Conservation (phyloP, 2,329 filamentous ascomycete genomes). For the Polytolypa hystricis region DNA sequence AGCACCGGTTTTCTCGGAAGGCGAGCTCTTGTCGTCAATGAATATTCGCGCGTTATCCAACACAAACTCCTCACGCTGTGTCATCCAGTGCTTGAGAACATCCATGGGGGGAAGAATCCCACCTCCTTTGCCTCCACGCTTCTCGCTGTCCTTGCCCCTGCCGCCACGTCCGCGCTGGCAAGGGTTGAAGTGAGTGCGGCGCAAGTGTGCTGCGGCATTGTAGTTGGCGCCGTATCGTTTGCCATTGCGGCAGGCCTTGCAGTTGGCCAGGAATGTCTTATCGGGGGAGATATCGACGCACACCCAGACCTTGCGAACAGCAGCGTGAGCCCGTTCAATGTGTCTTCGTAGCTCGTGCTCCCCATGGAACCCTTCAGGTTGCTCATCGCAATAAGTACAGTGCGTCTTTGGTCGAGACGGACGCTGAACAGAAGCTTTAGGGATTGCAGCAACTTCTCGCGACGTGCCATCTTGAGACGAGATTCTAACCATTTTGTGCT, state of each 20-base stretch:
- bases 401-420: constrained; percentile 61
- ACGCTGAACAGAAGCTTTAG: constrained; percentile 48
- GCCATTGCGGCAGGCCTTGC: constrained; percentile 65
- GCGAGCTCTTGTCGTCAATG: constrained; percentile 16
- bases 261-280: constrained; percentile 60
- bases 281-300: constrained; percentile 49
- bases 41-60: constrained; percentile 22
- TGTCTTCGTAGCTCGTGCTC: constrained; percentile 71
- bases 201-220: constrained; percentile 83
- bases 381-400: constrained; percentile 59
- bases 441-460: constrained; percentile 44
- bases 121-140: constrained; percentile 50
- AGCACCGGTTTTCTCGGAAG: constrained; percentile 14
- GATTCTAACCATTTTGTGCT: constrained; percentile 41
- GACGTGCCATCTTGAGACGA: constrained; percentile 42
- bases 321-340: constrained; percentile 54
- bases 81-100: constrained; percentile 49
- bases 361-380: constrained; percentile 70
- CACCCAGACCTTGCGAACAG: constrained; percentile 49
- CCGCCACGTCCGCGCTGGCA: constrained; percentile 45
- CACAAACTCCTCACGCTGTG: constrained; percentile 42
- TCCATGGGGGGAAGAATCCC: constrained; percentile 53
- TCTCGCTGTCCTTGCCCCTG: constrained; percentile 47
- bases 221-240: constrained; percentile 89
- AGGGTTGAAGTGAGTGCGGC: constrained; percentile 76